phyloP scores from a whole-genome alignment of 768 basidiomycete genomes.

The Lepiota venenata region DNA sequence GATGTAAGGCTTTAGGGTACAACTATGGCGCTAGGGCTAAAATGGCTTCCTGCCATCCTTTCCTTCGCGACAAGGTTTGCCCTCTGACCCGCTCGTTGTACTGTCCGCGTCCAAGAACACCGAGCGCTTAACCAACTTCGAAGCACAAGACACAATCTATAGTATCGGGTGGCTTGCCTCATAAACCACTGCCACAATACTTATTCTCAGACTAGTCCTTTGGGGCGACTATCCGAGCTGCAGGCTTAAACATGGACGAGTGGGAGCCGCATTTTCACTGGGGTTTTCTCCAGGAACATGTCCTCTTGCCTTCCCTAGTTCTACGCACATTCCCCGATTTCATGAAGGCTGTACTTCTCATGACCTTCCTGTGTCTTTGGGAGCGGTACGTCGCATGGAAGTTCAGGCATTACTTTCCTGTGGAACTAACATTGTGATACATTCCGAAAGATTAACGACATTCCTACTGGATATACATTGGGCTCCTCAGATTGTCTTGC shows the following conservation, averaged over 20 bases:
- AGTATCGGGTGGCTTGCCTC: too few relatives aligned
- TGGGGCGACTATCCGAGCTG: too few relatives aligned
- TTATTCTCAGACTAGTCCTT: too few relatives aligned
- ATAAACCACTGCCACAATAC: too few relatives aligned
- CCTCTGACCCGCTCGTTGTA: too few relatives aligned
- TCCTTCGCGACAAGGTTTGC: too few relatives aligned
- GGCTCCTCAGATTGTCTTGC: constrained; percentile 36
- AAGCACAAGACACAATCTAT: too few relatives aligned
- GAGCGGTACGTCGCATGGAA: constrained; percentile 48
- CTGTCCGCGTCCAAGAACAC: too few relatives aligned
- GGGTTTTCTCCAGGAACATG: constrained; percentile 34
- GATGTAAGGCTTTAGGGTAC: too few relatives aligned
- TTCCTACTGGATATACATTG: constrained; percentile 46
- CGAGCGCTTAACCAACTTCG: too few relatives aligned
- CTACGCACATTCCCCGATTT: constrained; percentile 51
- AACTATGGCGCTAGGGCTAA: too few relatives aligned
- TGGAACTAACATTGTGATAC: background rate
- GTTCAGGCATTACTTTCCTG: background rate
- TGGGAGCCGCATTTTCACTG: constrained; percentile 36
- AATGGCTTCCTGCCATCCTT: too few relatives aligned
- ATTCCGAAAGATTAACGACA: constrained; percentile 42
- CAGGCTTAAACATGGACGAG: constrained; percentile 12
- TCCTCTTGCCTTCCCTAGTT: constrained; percentile 34
- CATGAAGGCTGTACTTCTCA: constrained; percentile 40
- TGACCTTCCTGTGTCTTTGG: constrained; percentile 41